Base-by-base conservation (phyloP, 768 basidiomycete genomes). In the Saitozyma podzolica region DNA sequence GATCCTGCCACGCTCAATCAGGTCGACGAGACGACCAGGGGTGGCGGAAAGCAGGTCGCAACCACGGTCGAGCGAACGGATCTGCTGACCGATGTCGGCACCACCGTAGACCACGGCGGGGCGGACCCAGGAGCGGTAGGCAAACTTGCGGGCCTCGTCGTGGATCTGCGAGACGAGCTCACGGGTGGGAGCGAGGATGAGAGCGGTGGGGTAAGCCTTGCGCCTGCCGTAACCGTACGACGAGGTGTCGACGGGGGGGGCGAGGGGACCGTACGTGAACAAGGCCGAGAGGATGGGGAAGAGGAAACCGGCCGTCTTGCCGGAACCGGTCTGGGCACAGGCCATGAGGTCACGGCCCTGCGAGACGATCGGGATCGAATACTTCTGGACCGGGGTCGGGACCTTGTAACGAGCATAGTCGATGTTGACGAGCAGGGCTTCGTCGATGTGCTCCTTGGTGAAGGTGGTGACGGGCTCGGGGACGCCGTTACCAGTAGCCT, bases 131-230 rank as follows among this genome's bases (percentile, higher is more conserved):
- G 96, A 97, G 63, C 96, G 90, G 82, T 99, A 99, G 20, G 95
- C 89, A 75, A 99, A 99, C 82, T 98, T 98, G 78, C 94, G 88
- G 37, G 96, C 95, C 80, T 99, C 96, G 2, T 98, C 96, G 80
- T 99, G 95, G 77, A 99, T 99, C 82, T 99, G 96, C 66, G 91
- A 94, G 65, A 98, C 96, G 61, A 99, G 88, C 80, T 99, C 96
- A 74, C 96, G 94, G 50, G 96, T 99, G 54, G 96, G 96, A 6
- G 96, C 96, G 65, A 99, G 86, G 71, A 99, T 91, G 54, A 99
- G 86, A n/a, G 92, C 91, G 8, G 94, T 96, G 50, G 96, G 96
- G 81, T 88, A 95, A 53, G 93, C 92, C 82, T 94, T 95, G 82
- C 92, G 89, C 59, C 83, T 87, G 48, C 84, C 82, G 76, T 89